Conservation (phyloP, 2,329 filamentous ascomycete genomes). For the Aschersonia sp. region DNA sequence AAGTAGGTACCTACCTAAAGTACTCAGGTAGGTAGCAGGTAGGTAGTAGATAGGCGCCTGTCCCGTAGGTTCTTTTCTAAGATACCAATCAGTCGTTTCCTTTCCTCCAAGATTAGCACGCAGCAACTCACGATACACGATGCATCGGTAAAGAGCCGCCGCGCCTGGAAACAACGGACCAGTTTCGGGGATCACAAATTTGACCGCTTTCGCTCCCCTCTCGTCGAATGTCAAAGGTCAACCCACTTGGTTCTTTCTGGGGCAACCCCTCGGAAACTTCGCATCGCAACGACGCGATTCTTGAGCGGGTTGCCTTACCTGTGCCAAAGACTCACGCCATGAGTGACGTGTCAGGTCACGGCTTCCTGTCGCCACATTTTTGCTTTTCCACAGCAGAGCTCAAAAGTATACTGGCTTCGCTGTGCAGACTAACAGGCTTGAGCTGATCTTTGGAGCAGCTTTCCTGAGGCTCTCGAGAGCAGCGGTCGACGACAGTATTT, state of each 20-base stretch:
- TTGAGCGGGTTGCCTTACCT: background rate
- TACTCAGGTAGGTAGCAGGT: no score
- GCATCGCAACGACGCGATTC: background rate
- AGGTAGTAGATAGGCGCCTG: no score
- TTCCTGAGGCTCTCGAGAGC: constrained; percentile 78
- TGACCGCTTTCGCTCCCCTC: no score
- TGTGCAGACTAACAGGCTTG: background rate
- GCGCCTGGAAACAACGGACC: background rate
- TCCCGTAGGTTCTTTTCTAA: no score
- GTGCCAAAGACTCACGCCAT: constrained; percentile 14
- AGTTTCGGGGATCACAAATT: background rate
- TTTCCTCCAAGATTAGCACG: no score
- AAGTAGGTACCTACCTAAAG: no score
- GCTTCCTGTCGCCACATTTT: constrained; percentile 54
- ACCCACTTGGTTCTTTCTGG: background rate
- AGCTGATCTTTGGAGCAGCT: constrained; percentile 37
- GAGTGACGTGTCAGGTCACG: constrained; percentile 29
- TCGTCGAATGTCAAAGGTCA: no score
- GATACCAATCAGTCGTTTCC: no score
- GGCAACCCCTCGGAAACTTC: background rate
- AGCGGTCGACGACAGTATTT: constrained; percentile 84
- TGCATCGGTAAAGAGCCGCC: no score
- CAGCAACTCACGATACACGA: no score
- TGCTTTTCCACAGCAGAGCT: constrained; percentile 60
- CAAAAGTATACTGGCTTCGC: constrained; percentile 34